Base-by-base conservation (phyloP, 2,329 filamentous ascomycete species). In the Talaromyces atroroseus region DNA sequence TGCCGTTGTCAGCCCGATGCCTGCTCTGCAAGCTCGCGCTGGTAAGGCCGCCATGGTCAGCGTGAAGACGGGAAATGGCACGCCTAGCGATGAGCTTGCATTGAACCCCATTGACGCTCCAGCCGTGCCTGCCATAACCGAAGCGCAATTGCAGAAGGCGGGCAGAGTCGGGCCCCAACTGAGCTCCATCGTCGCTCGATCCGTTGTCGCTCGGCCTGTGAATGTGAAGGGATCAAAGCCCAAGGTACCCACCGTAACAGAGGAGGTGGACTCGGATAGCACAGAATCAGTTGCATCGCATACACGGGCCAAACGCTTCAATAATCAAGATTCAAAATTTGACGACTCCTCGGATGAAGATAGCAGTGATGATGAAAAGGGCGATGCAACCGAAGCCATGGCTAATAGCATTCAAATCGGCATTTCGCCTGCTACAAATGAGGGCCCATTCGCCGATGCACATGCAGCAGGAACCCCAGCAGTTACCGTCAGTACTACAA, bases 31-130 rank as follows among this genome's bases (percentile, higher is more conserved):
- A 52, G 88, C 90, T 58, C 88, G 92, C 68, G 85, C 91, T 59
- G 89, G 88, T 61, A 95, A 94, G 74, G 90, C 94, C 10, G 92
- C 90, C 36, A 87, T 97, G 68, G 91, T 99, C 69, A 96, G 90
- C 65, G 91, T 99, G 62, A 94, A 90, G 72, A 88, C 88, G 56
- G 82, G 80, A 20, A 80, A 78, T 56, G 83, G 76, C 65, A 80
- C 77, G 50, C 71, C 74, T 23, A 70, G 70, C 12, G 59, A 63
- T 1, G 74, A 78, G 57, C 74, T 69, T 2, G 68, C 75, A 12
- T 62, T 68, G 1, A 64, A 66, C 3, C 62, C 63, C 8, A 23
- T 58, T 4, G 68, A 72, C 54, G 79, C 87, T 18, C 89, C 90
- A 2, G 89, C 89, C 0, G 86, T 92, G 5, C 88, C 89, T 6